phyloP scores from a whole-genome alignment of 2,329 filamentous ascomycete genomes.

The Diaporthe longicolla region DNA sequence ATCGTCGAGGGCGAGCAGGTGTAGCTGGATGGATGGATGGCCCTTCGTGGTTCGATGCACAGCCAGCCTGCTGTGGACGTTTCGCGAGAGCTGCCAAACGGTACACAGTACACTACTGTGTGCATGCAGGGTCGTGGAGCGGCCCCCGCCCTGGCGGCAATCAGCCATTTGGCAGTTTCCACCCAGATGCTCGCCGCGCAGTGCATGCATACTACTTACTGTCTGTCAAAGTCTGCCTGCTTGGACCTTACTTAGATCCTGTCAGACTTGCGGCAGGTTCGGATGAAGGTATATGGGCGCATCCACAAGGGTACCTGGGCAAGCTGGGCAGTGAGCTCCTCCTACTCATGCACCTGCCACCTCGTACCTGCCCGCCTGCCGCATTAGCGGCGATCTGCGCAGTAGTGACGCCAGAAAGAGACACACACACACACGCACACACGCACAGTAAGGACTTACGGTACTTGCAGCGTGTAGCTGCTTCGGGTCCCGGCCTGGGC shows the following conservation, averaged over 20 bases:
- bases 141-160: no score
- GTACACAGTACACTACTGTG: no score
- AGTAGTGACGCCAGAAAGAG: not conserved
- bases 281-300: constrained; percentile 9
- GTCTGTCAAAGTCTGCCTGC: not conserved
- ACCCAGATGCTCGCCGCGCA: no score
- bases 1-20: not conserved
- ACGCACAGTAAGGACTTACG: no score
- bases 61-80: not conserved
- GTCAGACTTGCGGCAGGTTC: constrained; percentile 17
- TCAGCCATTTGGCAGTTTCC: no score
- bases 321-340: no score
- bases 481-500: not conserved
- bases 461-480: not conserved
- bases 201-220: not conserved
- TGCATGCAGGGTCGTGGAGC: not conserved
- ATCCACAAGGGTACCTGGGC: not conserved
- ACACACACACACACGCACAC: no score
- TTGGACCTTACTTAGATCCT: not conserved
- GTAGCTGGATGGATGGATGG: constrained; percentile 9
- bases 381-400: constrained; percentile 32
- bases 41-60: not conserved
- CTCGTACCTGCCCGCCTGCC: constrained; percentile 30
- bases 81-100: not conserved
- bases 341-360: constrained; percentile 19